These are phyloP conservation scores for Thraustochytrium striatum DNA, from an alignment of 352 stramenopile genomes.

Conservation along the genomic window DNA sequence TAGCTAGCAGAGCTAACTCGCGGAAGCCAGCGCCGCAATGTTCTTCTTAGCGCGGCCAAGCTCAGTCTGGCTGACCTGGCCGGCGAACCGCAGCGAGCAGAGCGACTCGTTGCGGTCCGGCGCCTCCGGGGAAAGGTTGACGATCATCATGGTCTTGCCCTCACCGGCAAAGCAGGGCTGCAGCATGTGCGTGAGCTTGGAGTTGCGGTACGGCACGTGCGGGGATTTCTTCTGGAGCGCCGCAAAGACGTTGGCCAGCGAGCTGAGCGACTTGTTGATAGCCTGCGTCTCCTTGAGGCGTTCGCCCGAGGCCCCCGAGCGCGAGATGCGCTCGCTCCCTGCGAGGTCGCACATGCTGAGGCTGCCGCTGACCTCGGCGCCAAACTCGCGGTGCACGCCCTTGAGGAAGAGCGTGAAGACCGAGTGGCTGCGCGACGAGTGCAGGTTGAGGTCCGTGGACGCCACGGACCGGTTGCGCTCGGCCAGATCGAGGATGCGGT, in stretches of 20 bases:
- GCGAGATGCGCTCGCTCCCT: conserved; percentile 64
- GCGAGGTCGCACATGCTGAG: conserved; percentile 90
- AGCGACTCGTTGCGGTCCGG: conserved; percentile 91
- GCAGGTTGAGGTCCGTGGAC: conserved; percentile 96
- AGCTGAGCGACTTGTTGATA: conserved; percentile 99
- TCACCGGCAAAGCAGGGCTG: conserved; percentile 96
- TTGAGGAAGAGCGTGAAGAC: conserved; percentile 93
- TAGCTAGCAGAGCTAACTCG: no score
- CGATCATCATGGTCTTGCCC: conserved; percentile 99
- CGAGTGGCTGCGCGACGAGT: conserved; percentile 93
- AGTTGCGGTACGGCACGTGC: conserved; percentile 93
- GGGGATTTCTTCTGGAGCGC: conserved; percentile 85
- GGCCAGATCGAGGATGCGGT: conserved; percentile 36
- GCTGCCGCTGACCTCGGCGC: conserved; percentile 80
- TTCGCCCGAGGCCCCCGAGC: conserved; percentile 78
- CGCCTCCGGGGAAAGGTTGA: conserved; percentile 94
- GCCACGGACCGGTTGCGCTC: conserved; percentile 41
- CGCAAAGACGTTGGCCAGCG: conserved; percentile 96
- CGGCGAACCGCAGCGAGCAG: conserved; percentile 95
- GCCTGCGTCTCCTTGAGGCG: conserved; percentile 93
- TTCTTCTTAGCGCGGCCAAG: conserved; percentile 84
- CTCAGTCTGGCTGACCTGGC: conserved; percentile 90
- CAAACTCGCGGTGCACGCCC: conserved; percentile 81
- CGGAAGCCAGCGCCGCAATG: conserved; percentile 14
- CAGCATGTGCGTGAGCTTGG: conserved; percentile 97